Percentiles rank a stretch among this genome's conserved stretches.
phyloP scores from a whole-genome alignment of 2,329 filamentous ascomycete genomes.

The Clonostachys rhizophaga region DNA sequence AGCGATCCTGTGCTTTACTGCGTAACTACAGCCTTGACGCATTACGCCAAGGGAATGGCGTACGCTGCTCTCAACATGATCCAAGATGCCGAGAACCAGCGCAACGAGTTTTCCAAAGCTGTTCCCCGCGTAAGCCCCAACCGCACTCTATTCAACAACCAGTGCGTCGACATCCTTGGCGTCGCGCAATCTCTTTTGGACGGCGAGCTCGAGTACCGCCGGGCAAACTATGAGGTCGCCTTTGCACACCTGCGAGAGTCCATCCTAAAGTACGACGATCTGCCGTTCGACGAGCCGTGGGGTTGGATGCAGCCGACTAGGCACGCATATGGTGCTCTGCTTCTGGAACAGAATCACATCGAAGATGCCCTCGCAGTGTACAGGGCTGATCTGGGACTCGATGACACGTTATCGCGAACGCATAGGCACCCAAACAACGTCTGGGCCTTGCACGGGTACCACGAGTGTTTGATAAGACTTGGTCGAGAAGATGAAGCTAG shows the following conservation, averaged over 20 bases:
- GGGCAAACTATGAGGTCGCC: slow-evolving; percentile 49
- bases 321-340: slow-evolving; percentile 65
- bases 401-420: slow-evolving; percentile 56
- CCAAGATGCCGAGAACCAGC: slow-evolving; percentile 47
- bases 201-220: slow-evolving; percentile 70
- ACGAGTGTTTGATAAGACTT: slow-evolving; percentile 58
- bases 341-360: slow-evolving; percentile 61
- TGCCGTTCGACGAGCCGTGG: slow-evolving; percentile 73
- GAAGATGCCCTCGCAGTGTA: slow-evolving; percentile 54
- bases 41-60: slow-evolving; percentile 67
- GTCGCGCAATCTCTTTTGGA: slow-evolving; percentile 66
- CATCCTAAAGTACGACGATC: slow-evolving; percentile 53
- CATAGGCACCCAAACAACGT: slow-evolving; percentile 68
- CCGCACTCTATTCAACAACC: slow-evolving; percentile 44
- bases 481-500: slow-evolving; percentile 18
- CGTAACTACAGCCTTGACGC: slow-evolving; percentile 61
- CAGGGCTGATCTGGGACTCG: slow-evolving; percentile 55
- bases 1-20: slow-evolving; percentile 58
- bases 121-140: slow-evolving; percentile 46
- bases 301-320: slow-evolving; percentile 74
- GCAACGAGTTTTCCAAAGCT: slow-evolving; percentile 44
- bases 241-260: slow-evolving; percentile 55
- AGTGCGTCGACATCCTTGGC: slow-evolving; percentile 50
- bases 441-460: slow-evolving; percentile 69
- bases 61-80: slow-evolving; percentile 53